A percentile compares a stretch with the other conserved stretches of the same genome.
These are phyloP conservation scores for Ceriops decandra DNA, from an alignment of 345 rosid genomes.

Conservation along the genomic window DNA sequence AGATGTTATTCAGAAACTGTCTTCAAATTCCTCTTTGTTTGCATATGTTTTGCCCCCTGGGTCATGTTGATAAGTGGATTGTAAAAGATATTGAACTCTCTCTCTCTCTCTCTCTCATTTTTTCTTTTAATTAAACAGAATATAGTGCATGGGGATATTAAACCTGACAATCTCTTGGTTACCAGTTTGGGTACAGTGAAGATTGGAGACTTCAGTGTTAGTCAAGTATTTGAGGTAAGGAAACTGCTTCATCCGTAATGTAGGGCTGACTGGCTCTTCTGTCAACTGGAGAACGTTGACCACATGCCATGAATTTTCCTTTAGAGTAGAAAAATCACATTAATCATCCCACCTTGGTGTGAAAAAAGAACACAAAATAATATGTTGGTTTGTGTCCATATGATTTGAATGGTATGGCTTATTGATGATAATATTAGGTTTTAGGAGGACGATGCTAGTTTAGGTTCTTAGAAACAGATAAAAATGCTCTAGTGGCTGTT, in stretches of 20 bases:
- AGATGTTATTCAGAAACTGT: constrained; percentile 1
- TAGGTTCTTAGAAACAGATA: too few relatives aligned
- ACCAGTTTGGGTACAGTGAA: constrained; percentile 71
- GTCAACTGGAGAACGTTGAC: too few relatives aligned
- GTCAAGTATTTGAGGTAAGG: constrained; percentile 93
- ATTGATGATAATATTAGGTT: too few relatives aligned
- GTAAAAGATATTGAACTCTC: background rate
- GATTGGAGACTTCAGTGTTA: constrained; percentile 97
- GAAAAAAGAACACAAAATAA: too few relatives aligned
- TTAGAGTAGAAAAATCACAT: too few relatives aligned
- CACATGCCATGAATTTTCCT: too few relatives aligned
- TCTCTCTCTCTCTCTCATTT: background rate
- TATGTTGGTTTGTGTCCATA: too few relatives aligned
- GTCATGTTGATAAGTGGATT: background rate
- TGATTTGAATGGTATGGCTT: too few relatives aligned
- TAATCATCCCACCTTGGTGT: too few relatives aligned
- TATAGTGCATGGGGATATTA: constrained; percentile 94
- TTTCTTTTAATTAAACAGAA: constrained; percentile 46
- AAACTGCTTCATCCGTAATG: background rate
- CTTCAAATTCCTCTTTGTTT: background rate
- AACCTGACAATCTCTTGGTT: constrained; percentile 95
- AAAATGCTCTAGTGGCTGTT: background rate
- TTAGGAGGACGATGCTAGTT: too few relatives aligned
- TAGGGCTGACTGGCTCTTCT: background rate
- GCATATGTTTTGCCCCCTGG: background rate